Percentiles rank a stretch among this genome's conserved stretches.
These are phyloP conservation scores for Tephrocybe sp. DNA, from an alignment of 768 basidiomycete species.

Conservation along the genomic window DNA sequence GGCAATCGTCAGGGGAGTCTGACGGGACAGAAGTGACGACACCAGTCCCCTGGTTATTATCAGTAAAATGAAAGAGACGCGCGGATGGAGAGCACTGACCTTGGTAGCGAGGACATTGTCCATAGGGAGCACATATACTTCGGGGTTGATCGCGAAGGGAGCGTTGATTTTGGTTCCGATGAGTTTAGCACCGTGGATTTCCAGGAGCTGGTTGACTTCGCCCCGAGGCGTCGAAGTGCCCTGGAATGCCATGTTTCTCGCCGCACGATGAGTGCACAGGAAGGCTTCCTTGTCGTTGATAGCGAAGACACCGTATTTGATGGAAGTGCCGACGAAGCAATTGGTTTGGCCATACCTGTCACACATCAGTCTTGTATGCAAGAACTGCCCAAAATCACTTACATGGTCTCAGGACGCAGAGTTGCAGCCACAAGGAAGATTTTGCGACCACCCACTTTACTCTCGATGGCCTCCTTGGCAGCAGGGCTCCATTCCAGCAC, in stretches of 20 bases:
- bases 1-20: slow-evolving; percentile 97
- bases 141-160: slow-evolving; percentile 76
- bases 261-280: slow-evolving; percentile 85
- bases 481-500: slow-evolving; percentile 80
- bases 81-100: slow-evolving; percentile 32
- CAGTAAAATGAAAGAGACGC: background rate
- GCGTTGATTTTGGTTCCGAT: slow-evolving; percentile 91
- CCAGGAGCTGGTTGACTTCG: slow-evolving; percentile 68
- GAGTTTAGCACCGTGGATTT: slow-evolving; percentile 77
- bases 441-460: slow-evolving; percentile 73
- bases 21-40: slow-evolving; percentile 98
- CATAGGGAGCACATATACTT: slow-evolving; percentile 98
- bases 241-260: slow-evolving; percentile 98
- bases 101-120: slow-evolving; percentile 96
- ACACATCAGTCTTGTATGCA: slow-evolving; percentile 3
- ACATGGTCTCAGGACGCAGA: slow-evolving; percentile 96
- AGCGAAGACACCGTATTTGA: slow-evolving; percentile 94
- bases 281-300: slow-evolving; percentile 85
- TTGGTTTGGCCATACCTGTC: slow-evolving; percentile 96
- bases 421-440: slow-evolving; percentile 96
- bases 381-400: slow-evolving; percentile 24
- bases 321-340: slow-evolving; percentile 87
- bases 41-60: slow-evolving; percentile 74
- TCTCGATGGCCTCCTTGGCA: slow-evolving; percentile 62
- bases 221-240: slow-evolving; percentile 76